Conservation (phyloP, 2,329 filamentous ascomycete genomes). For the Penicillium sp. region DNA sequence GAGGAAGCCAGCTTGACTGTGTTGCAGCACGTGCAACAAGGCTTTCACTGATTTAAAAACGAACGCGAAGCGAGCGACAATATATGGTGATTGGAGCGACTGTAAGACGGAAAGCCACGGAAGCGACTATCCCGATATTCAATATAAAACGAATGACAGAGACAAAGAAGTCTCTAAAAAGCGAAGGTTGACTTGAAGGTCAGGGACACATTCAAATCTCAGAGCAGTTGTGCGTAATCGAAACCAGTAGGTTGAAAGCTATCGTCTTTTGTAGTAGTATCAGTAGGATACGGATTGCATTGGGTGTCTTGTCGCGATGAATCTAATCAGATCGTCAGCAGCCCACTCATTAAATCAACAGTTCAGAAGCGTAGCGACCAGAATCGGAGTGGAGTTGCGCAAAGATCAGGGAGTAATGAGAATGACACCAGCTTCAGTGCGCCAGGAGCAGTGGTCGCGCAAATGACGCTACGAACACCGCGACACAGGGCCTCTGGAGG, state of each 20-base stretch:
- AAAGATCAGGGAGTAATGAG: too few relatives aligned
- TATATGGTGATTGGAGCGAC: slow-evolving; percentile 39
- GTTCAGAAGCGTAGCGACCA: not conserved
- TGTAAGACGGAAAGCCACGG: slow-evolving; percentile 31
- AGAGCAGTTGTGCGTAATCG: not conserved
- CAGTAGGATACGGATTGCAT: slow-evolving; percentile 9
- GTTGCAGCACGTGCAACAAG: slow-evolving; percentile 43
- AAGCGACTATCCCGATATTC: slow-evolving; percentile 26
- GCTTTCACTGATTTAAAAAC: slow-evolving; percentile 25
- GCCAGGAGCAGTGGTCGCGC: not conserved
- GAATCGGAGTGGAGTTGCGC: too few relatives aligned
- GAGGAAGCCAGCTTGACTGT: slow-evolving; percentile 49
- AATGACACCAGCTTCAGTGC: too few relatives aligned
- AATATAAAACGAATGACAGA: slow-evolving; percentile 18
- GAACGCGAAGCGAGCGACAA: slow-evolving; percentile 43
- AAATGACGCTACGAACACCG: not conserved
- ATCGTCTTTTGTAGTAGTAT: slow-evolving; percentile 1
- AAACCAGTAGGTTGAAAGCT: not conserved
- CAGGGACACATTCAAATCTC: slow-evolving; percentile 31
- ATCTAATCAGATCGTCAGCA: not conserved
- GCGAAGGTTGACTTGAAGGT: slow-evolving; percentile 25
- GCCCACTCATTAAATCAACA: not conserved
- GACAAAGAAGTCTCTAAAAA: slow-evolving; percentile 40
- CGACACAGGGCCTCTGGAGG: not conserved
- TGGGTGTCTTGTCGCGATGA: not conserved